A percentile compares a stretch with the other conserved stretches of the same genome.
These are phyloP conservation scores for Sphagnum tenellum DNA, from an alignment of 225 moss, liverwort and hornwort species.

Conservation along the genomic window DNA sequence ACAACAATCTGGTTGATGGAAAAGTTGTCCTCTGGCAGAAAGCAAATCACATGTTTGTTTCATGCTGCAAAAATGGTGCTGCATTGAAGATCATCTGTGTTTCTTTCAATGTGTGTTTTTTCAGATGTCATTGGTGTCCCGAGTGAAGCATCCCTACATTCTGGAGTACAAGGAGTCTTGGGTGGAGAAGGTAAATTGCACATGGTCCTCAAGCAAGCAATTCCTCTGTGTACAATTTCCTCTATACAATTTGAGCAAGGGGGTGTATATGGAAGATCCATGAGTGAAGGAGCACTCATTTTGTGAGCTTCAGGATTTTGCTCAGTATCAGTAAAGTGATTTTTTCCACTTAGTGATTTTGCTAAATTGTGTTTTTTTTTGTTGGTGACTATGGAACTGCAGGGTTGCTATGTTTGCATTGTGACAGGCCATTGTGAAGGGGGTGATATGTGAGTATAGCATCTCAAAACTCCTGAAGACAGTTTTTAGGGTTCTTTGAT, in stretches of 20 bases:
- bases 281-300: too few species aligned
- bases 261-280: too few species aligned
- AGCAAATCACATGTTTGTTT: too few species aligned
- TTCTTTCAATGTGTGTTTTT: constrained; percentile 1
- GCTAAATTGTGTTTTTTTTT: constrained; percentile 4
- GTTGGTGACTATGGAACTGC: constrained; percentile 9
- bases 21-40: too few species aligned
- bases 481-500: not conserved
- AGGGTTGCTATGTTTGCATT: constrained; percentile 72
- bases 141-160: constrained; percentile 63
- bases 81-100: too few species aligned
- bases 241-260: too few species aligned
- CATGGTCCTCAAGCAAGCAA: not conserved
- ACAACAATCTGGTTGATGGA: too few species aligned
- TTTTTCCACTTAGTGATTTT: too few species aligned
- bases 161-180: constrained; percentile 71
- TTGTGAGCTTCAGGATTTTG: too few species aligned
- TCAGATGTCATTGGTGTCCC: constrained; percentile 67
- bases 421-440: constrained; percentile 70
- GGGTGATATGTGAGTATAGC: constrained; percentile 53
- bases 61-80: too few species aligned
- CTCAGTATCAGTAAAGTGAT: too few species aligned
- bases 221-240: not conserved
- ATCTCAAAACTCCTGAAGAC: not conserved
- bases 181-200: constrained; percentile 50